Conservation (phyloP, 257 asterid genomes). For the Catharanthus roseus region DNA sequence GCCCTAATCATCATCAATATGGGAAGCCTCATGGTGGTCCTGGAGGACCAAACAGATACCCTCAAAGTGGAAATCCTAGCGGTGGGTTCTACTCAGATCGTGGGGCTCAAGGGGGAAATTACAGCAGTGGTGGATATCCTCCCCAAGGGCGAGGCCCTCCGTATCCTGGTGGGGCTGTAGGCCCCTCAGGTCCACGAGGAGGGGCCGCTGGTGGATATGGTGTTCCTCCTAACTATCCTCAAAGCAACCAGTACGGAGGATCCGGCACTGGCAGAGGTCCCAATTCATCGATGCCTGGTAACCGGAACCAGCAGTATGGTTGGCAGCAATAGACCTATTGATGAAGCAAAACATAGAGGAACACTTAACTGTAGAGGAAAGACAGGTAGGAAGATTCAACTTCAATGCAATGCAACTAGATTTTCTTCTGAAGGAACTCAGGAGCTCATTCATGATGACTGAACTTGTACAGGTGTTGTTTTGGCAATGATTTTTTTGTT, state of each 20-base stretch:
- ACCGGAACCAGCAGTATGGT: slow-evolving; percentile 75
- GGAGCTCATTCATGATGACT: background rate
- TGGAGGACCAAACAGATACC: slow-evolving; percentile 66
- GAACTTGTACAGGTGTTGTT: slow-evolving; percentile 15
- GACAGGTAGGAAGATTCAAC: slow-evolving; percentile 8
- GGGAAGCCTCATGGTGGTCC: slow-evolving; percentile 81
- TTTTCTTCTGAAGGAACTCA: slow-evolving; percentile 14
- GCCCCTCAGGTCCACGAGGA: slow-evolving; percentile 52
- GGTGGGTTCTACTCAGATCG: slow-evolving; percentile 77
- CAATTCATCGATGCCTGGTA: slow-evolving; percentile 44
- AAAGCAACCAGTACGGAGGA: slow-evolving; percentile 62
- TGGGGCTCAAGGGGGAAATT: slow-evolving; percentile 62
- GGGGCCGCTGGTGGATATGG: slow-evolving; percentile 60
- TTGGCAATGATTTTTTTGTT: background rate
- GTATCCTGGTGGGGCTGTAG: slow-evolving; percentile 48
- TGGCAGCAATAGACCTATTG: slow-evolving; percentile 66
- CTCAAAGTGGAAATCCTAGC: slow-evolving; percentile 52
- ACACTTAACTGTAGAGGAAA: slow-evolving; percentile 1
- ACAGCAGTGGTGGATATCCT: slow-evolving; percentile 53
- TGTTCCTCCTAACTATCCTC: slow-evolving; percentile 65
- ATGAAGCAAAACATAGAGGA: slow-evolving; percentile 7
- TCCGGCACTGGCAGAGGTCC: slow-evolving; percentile 62
- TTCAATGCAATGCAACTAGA: slow-evolving; percentile 5
- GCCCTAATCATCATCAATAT: slow-evolving; percentile 59
- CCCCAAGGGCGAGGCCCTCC: slow-evolving; percentile 68